Evolutionary conservation across 305 asterid genomes (phyloP).

Genomic region (Fraxinus angustifolia): DNA sequence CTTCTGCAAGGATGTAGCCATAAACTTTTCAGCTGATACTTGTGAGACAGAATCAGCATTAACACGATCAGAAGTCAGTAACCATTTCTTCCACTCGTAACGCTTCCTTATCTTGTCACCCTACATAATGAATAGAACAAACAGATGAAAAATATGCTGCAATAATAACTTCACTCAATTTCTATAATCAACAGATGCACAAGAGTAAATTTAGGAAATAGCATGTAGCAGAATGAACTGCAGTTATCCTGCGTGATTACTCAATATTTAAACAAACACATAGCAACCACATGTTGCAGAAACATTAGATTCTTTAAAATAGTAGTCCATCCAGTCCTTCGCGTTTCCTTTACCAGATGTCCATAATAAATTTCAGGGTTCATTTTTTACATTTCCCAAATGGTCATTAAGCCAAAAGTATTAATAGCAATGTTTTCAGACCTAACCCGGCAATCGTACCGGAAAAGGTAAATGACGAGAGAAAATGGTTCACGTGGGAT

Average conservation of each 20-base stretch:
- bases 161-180: background rate
- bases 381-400: background rate
- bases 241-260: background rate
- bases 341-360: background rate
- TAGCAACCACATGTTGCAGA: background rate
- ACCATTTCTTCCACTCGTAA: slow-evolving; percentile 56
- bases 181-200: background rate
- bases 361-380: background rate
- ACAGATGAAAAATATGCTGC: background rate
- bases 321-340: background rate
- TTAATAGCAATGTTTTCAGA: background rate
- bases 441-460: background rate
- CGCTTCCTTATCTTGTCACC: slow-evolving; percentile 69
- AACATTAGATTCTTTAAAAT: background rate
- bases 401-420: background rate
- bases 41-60: slow-evolving; percentile 30
- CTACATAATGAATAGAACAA: slow-evolving; percentile 23
- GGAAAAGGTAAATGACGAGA: background rate
- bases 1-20: slow-evolving; percentile 36
- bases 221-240: background rate
- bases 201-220: background rate
- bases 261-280: background rate
- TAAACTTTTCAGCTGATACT: slow-evolving; percentile 29
- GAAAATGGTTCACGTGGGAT: background rate
- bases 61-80: slow-evolving; percentile 22